Evolutionary conservation across 1,284 basidiomycete genomes (phyloP), one percentile per base, ranked within the genome.

Genomic region (Marasmius sp.): DNA sequence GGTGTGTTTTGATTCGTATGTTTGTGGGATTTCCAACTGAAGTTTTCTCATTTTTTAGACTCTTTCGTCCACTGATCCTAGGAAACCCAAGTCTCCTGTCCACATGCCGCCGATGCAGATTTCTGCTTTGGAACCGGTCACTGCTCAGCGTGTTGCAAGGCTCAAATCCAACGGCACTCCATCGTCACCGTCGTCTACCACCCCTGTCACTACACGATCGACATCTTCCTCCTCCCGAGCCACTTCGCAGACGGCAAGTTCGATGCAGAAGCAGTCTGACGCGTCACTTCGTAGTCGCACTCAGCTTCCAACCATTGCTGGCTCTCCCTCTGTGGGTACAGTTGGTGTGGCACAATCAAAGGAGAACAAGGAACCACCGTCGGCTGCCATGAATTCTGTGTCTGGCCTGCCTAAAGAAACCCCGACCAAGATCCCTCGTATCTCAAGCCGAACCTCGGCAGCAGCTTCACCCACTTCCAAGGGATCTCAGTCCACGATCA

Each of bases 341-440:
- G 78, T 77, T 27, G 85, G 85, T 55, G 79, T 77, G 51, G 78
- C 83, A 52, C 80, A 80, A 33, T 69, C 78, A 27, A 85, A 82
- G 69, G 86, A 88, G 51, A 70, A 72, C 20, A 88, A 81, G 67
- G 89, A 89, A 47, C 74, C 83, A 7, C 81, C 84, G 6, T 80
- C 80, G 18, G 79, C 83, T 34, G 71, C 84, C 22, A 68, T 80
- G 61, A 87, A 86, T 66, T 76, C 83, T 7, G 68, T 79, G 3
- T 77, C 81, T 27, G 76, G 79, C n/a, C 72, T 86, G 60, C 72
- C 83, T 5, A 93, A 92, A 74, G 91, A 93, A 72, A 92, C 91
- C 0, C 94, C 95, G 0, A 98, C 95, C 22, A 96, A 95, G 79
- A 98, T 97, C 68, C 95, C 95, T 56, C 90, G 95, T 47, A 95